Evolutionary conservation across 139 green algal genomes (phyloP), one percentile per base, ranked within the genome.

Genomic region (Chloropicon primus): DNA sequence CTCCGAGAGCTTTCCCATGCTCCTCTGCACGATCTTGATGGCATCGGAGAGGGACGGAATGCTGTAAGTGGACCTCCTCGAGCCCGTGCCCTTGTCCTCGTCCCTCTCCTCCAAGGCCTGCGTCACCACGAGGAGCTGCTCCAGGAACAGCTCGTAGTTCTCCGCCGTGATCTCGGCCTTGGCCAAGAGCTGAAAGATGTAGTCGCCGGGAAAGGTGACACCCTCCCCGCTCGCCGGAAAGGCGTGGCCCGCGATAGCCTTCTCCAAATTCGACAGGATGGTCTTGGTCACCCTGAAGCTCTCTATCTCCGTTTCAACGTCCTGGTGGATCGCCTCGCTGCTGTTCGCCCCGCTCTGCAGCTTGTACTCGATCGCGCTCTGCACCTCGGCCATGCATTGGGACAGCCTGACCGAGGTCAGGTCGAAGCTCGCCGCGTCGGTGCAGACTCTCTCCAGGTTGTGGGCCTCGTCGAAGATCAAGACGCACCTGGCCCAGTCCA

Each of bases 381-480:
- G 79, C 29, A 87, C 78, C 74, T 94, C 89, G 22, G 84, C 72
- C 5, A 96, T 90, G 22, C 82, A 82, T 2, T 78, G 80, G 1
- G 86, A 84, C 22, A 95, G 82, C 23, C 87, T 72, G 21, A 81
- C 79, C 0, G 86, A 82, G 0, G 88, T 85, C 26, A 98, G 80
- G 77, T 98, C 91, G 80, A 96, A 94, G 1, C 87, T 94, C n/a
- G 86, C 88, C 0, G 91, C 85, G 76, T 95, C 90, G 21, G 88
- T 86, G 80, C 92, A 97, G 5, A 93, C 89, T 25, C 81, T 53
- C 87, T 95, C 83, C 73, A 98, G 80, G 80, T 98, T 98, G 88
- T 98, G 94, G 1, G 93, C 94, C 81, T 98, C 94, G 71, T 98
- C 94, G 77, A 98, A 94, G 27, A 98, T 96, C 53, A 98, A 78